Base-by-base conservation (phyloP, 2,329 filamentous ascomycete species). In the Stachybotrys chlorohalonatus region DNA sequence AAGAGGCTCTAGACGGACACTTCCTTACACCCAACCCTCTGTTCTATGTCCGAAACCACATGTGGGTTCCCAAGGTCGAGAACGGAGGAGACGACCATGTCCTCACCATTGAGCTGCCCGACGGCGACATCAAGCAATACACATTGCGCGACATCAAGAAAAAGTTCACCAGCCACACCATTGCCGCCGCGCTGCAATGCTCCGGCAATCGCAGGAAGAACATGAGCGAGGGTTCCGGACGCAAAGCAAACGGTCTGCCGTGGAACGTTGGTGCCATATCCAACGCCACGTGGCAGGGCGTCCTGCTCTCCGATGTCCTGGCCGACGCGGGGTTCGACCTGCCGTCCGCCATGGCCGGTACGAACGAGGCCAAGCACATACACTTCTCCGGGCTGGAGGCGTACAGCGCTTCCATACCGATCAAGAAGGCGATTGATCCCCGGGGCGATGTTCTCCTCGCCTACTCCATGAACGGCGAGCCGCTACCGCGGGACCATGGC, bases 391-490 rank as follows among this genome's bases (percentile, higher is more conserved):
- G 80, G 11, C 69, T 81, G 51, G 82, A 86, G 65, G 80, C 82
- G 13, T 84, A 85, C 63, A 78, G 78, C 55, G 75, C 83, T 13
- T 85, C 78, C 45, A 85, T 86, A 49, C 82, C 83, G 1, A 73
- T 86, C 51, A 70, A 75, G 39, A 78, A 82, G 24, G 80, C 80
- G 0, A 65, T 85, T 16, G 82, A 85, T 52, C 79, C 80, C 0
- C 74, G 75, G 42, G 81, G 79, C 53, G 85, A 89, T 58, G 85
- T 87, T 7, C 70, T 89, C 31, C 71, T 87, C 0, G 84, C 85
- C 0, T 87, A 83, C 60, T 75, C 75, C 51, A 89, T 89, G 85
- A 88, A 88, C 58, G 84, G 81, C 52, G 64, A 78, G 55, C 74
- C 81, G 0, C 70, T 89, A 1, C 83, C 84, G 0, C 76, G 75